Base-by-base conservation (phyloP, 495 filamentous ascomycete genomes). In the Letharia columbiana region DNA sequence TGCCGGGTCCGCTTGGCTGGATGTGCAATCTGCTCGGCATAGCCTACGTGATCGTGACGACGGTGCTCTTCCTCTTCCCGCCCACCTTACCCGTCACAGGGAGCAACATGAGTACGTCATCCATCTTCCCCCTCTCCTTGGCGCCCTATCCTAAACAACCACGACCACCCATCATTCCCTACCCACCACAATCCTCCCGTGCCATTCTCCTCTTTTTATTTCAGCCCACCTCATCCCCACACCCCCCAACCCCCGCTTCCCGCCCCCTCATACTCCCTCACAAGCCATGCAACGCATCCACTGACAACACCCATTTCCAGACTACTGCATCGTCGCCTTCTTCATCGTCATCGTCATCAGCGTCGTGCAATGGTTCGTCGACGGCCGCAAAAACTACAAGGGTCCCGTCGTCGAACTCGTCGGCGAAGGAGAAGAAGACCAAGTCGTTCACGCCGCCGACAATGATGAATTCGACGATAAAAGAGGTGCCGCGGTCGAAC, bases 61-160 rank as follows among this genome's bases (percentile, higher is more conserved):
- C 87, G 0, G 83, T 91, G 11, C 78, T 92, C 0, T 92, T 91
- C 73, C 80, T 91, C 20, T 89, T 92, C 75, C 89, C 89, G 6
- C 89, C 89, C 0, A 79, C 77, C 5, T 67, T 89, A 4, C 88
- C 87, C 3, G 85, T 85, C 1, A 87, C 84, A 0, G 84, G 81
- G 11, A 84, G 79, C 66, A 91, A 84, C 75, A 91, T 92, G 89
- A 91, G 82, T 84, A 79, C 71, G 80, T 72, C 8, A 56, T 17
- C 31, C 15, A 8, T 33, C 18, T 8, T 56, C 31, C 49, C 49
- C 17, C 49, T 31, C 47, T 23, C n/a, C 49, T 23, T 15, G 31
- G 4, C 1, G 13, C 8, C 49, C n/a, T 28, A 50, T 7, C n/a
- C 47, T 28, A 50, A 1, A n/a, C 47, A 3, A 10, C 10, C 17